Base-by-base conservation (phyloP, 2,329 filamentous ascomycete genomes). In the Neoascochyta sp. region DNA sequence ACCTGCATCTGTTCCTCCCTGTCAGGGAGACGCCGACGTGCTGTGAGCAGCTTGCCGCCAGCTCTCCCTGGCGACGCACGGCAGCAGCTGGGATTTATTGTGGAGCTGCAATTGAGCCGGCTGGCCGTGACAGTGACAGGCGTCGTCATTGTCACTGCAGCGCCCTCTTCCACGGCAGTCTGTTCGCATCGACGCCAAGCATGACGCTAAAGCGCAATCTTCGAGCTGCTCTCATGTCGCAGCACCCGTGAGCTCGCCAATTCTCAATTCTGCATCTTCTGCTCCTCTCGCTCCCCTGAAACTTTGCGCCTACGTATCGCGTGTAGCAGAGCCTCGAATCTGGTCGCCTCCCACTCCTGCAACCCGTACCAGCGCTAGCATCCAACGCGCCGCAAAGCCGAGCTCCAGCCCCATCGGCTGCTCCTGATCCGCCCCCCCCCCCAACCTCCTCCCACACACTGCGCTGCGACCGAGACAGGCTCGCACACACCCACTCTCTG, bases 381-480 rank as follows among this genome's bases (percentile, higher is more conserved):
- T 38, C 39, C 44, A 43, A 41, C 27, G 47, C 53, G 47, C 45
- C 43, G 47, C 43, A 40, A 22, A 13, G 29, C 34, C 32, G 29
- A 37, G 33, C 36, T 37, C 45, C 45, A 47, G 41, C 50, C 45
- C 32, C 39, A 30, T 45, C 42, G 29, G 35, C 40, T 43, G 37
- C 50, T 52, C 47, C 54, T 57, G 41, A 37, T 31, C 39, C 34
- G 34, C 39, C 29, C 43, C 42, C 41, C 43, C 35, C 36, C 36
- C 50, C 46, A 45, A 41, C 51, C 50, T 43, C 50, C 50, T 43
- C 40, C 24, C 36, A 38, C 34, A 36, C 30, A 39, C 42, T 32
- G 37, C 34, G 14, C 35, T 36, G 41, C 44, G 29, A 34, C 32
- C 39, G 36, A 54, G 47, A 53, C 52, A 51, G 29, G 23, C 49